Base-by-base conservation (phyloP, 257 asterid genomes). In the Solanum raphanifolium region DNA sequence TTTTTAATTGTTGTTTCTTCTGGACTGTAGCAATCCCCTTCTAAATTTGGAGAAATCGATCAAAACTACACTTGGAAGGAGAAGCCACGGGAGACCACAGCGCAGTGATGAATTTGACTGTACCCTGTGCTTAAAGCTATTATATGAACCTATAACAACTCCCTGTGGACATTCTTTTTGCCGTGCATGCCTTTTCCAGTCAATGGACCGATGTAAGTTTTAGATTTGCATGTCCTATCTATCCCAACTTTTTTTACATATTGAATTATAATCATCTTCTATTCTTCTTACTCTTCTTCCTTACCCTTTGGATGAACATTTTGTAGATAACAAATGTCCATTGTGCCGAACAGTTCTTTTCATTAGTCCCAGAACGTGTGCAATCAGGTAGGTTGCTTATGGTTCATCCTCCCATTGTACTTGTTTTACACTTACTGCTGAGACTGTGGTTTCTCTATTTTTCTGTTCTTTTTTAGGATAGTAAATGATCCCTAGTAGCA, bases 121-220 rank as follows among this genome's bases (percentile, higher is more conserved):
- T 90, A 96, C 99, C 85, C 93, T 97, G 84, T 97, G 99, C 87
- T 90, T 97, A 91, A 96, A 95, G 93, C 89, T 97, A 89, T 91
- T 97, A 86, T 97, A 91, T 85, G 98, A 97, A 90, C 99, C 99
- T 73, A 60, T 95, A 71, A 96, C 99, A 85, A 97, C 99, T 90
- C 96, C 99, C 65, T 97, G 99, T 87, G 99, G 99, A 83, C 99
- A 97, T 92, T 95, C 99, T 65, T 97, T 95, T 90, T 97, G 99
- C 89, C 97, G 96, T 65, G 93, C 99, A 75, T 97, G 99, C 95
- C 92, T 96, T 86, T 97, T 97, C 92, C 99, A 96, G 91, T 85
- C 97, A 84, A 95, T 97, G 99, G 99, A 97, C 89, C 93, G 98
- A 93, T 94, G 99, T 97, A 73, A 86, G 86, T 90, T 69, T 89